Conservation (phyloP, 108 stramenopile species). For the Conticribra weissflogii region DNA sequence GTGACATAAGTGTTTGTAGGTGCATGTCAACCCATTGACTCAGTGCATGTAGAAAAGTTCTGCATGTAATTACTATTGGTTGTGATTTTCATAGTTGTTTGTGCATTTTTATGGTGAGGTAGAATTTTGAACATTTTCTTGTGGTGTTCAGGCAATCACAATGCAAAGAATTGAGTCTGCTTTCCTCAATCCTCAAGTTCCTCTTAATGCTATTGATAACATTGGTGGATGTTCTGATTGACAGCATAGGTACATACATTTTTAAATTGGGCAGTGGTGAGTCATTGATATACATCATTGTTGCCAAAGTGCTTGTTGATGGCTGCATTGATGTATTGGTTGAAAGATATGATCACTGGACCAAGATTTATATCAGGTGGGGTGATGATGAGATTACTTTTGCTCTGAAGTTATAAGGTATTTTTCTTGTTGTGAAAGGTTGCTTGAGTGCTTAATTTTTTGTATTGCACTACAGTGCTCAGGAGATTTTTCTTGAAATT, state of each 20-base stretch:
- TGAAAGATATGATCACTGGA: neutral
- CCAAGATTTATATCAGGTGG: neutral
- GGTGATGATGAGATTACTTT: neutral
- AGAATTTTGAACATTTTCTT: neutral
- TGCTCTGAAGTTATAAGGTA: neutral
- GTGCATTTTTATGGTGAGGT: neutral
- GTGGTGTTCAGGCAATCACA: neutral
- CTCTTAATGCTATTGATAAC: neutral
- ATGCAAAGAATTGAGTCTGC: neutral
- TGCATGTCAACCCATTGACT: neutral
- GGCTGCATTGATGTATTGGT: slow-evolving; percentile 6
- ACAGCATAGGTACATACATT: neutral
- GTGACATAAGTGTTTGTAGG: neutral
- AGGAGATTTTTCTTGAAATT: too few species aligned
- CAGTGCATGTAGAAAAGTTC: neutral
- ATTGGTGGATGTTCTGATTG: neutral
- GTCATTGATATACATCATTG: neutral
- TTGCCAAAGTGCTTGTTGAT: slow-evolving; percentile 21
- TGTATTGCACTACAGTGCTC: too few species aligned
- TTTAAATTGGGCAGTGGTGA: neutral
- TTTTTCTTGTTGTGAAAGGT: neutral
- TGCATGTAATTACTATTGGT: neutral
- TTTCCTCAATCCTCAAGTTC: neutral
- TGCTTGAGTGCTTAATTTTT: too few species aligned
- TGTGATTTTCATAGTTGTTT: neutral